phyloP scores from a whole-genome alignment of 1,139 yeast species.

The Saccharomyces uvarum region DNA sequence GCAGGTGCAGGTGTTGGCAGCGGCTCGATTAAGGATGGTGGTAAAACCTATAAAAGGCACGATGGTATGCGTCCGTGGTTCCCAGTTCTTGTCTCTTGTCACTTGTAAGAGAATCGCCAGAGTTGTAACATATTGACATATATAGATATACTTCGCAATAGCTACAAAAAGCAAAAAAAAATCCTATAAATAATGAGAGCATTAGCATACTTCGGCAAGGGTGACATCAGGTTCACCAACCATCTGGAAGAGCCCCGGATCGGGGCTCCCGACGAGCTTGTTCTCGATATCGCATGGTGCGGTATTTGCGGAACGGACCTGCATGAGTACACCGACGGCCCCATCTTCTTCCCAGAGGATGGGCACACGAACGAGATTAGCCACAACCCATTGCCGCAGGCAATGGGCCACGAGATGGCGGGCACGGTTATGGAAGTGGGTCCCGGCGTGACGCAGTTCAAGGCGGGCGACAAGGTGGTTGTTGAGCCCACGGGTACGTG shows the following conservation, averaged over 20 bases:
- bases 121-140: no score
- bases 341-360: constrained; percentile 41
- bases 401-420: constrained; percentile 57
- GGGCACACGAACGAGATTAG: constrained; percentile 31
- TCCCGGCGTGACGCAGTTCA: constrained; percentile 25
- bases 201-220: constrained; percentile 44
- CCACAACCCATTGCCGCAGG: constrained; percentile 35
- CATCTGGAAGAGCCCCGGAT: constrained; percentile 42
- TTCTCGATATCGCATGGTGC: constrained; percentile 44
- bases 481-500: constrained; percentile 53
- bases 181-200: constrained; percentile 38
- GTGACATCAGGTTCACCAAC: constrained; percentile 41
- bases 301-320: constrained; percentile 58
- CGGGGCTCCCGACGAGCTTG: constrained; percentile 41
- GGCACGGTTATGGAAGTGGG: constrained; percentile 40
- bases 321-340: constrained; percentile 48
- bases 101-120: no score
- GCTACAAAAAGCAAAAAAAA: background rate
- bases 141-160: background rate
- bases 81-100: no score
- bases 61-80: no score
- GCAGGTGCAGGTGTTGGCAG: background rate
- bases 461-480: constrained; percentile 41
- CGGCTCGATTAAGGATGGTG: no score
- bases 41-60: no score